Base-by-base conservation (phyloP, 148 eudicot genomes). In the Polygonum aviculare region DNA sequence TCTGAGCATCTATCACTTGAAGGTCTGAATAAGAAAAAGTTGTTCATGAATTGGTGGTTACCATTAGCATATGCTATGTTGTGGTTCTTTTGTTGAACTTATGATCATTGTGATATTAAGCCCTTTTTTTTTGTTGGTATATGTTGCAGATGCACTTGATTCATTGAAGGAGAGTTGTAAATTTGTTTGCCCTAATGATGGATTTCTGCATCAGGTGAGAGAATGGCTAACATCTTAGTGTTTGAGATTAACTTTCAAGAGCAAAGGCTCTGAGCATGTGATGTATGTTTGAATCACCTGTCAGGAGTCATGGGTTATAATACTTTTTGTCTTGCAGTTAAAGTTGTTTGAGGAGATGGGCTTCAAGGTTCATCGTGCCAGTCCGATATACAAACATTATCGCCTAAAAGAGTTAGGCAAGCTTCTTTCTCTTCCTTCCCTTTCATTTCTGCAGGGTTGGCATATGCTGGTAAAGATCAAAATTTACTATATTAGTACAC, bases 311-410 rank as follows among this genome's bases (percentile, higher is more conserved):
- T 19, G 33, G 63, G 12, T 35, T 62, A 31, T n/a, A 31, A 26
- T 62, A 3, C 18, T 12, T 35, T 35, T 12, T 67, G 4, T 48
- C 44, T 50, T 83, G 90, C 90, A 91, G 97, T 83, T 93, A 82
- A 88, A 88, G 80, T 83, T 89, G 89, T 93, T 87, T 82, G 96
- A 93, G 82, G 87, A 86, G 40, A 88, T 93, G 96, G 97, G 90
- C 41, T 88, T 87, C 82, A 91, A 91, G 82, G 93, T 93, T 82
- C 93, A 93, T 73, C 96, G 73, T 62, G 76, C 74, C 48, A 91
- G 89, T 81, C 62, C 90, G 50, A 83, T 90, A 75, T 93, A 93
- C 90, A 93, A 90, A 78, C 91, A 97, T 74, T 93, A 90, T 79
- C 97, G 84, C 73, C 75, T 93, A 79, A 91, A 82, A 85, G 82